Evolutionary conservation across 805 yeast species (phyloP).

Genomic region (Nakazawaea siamensis): DNA sequence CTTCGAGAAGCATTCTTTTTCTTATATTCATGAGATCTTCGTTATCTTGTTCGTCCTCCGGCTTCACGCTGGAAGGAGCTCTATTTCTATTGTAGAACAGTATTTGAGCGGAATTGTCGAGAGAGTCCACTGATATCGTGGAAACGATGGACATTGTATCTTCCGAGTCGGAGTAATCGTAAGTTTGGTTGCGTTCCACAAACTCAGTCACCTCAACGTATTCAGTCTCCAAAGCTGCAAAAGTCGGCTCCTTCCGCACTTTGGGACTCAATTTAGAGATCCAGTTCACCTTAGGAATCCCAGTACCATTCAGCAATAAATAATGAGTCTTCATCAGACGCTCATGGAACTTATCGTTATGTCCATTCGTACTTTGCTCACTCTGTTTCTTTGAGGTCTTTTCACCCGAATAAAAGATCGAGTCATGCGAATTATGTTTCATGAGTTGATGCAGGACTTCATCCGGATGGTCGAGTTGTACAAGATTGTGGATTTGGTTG

Average conservation of each 20-base stretch:
- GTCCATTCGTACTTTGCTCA: neutral
- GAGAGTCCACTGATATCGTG: neutral
- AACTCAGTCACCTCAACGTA: no score
- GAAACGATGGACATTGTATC: neutral
- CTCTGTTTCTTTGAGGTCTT: neutral
- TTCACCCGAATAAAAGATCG: neutral
- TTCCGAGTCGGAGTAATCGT: neutral
- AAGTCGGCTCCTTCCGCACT: no score
- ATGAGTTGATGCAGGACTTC: conserved; percentile 25
- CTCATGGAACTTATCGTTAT: neutral
- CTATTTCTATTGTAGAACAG: neutral
- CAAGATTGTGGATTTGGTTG: conserved; percentile 23
- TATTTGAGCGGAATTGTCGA: neutral
- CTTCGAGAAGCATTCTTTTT: conserved; percentile 8
- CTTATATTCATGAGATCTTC: conserved; percentile 6
- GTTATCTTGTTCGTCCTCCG: conserved; percentile 3
- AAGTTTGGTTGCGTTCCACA: neutral
- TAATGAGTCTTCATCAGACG: conserved; percentile 2
- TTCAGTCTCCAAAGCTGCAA: no score
- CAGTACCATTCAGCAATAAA: conserved; percentile 9
- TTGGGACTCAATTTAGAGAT: no score
- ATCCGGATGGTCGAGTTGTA: conserved; percentile 36
- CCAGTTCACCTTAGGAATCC: conserved; percentile 3
- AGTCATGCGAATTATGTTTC: conserved; percentile 5
- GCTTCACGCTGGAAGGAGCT: no score